Evolutionary conservation across 2,329 filamentous ascomycete genomes (phyloP).

Genomic region (Clonostachys byssicola): DNA sequence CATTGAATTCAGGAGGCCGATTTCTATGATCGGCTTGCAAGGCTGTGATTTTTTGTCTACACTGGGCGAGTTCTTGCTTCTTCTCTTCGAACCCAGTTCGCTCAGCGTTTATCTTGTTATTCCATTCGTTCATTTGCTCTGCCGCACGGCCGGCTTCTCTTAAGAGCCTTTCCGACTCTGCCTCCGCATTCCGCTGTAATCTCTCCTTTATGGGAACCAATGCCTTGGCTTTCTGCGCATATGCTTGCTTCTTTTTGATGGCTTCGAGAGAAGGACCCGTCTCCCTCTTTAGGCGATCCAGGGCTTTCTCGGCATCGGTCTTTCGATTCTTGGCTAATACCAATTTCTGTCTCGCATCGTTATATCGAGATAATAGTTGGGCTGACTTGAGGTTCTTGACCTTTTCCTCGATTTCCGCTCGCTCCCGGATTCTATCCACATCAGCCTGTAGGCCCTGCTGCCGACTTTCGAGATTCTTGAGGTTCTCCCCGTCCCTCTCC

Average conservation of each 20-base stretch:
- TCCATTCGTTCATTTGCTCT: slow-evolving; percentile 36
- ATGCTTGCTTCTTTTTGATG: slow-evolving; percentile 66
- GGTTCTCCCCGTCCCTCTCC: slow-evolving; percentile 53
- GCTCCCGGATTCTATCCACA: slow-evolving; percentile 77
- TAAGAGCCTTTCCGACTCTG: slow-evolving; percentile 37
- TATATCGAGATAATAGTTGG: slow-evolving; percentile 63
- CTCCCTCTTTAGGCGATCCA: slow-evolving; percentile 54
- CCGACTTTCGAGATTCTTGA: slow-evolving; percentile 66
- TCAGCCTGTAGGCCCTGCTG: slow-evolving; percentile 75
- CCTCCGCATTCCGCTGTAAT: slow-evolving; percentile 50
- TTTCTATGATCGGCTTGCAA: slow-evolving; percentile 62
- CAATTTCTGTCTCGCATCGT: slow-evolving; percentile 42
- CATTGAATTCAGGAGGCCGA: slow-evolving; percentile 63
- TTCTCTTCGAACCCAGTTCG: slow-evolving; percentile 42
- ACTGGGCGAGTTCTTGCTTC: slow-evolving; percentile 42
- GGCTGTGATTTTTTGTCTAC: slow-evolving; percentile 54
- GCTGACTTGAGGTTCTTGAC: slow-evolving; percentile 62
- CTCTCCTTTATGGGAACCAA: slow-evolving; percentile 51
- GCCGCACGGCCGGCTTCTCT: slow-evolving; percentile 24
- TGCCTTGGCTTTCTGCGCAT: slow-evolving; percentile 52
- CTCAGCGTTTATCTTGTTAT: slow-evolving; percentile 43
- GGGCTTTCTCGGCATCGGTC: slow-evolving; percentile 48
- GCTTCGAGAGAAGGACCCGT: slow-evolving; percentile 65
- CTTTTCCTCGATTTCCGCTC: slow-evolving; percentile 61
- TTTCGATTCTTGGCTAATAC: slow-evolving; percentile 49